Evolutionary conservation across 768 basidiomycete genomes (phyloP), one percentile per base, ranked within the genome.

Genomic region (Boletus rufocinnamomeus): DNA sequence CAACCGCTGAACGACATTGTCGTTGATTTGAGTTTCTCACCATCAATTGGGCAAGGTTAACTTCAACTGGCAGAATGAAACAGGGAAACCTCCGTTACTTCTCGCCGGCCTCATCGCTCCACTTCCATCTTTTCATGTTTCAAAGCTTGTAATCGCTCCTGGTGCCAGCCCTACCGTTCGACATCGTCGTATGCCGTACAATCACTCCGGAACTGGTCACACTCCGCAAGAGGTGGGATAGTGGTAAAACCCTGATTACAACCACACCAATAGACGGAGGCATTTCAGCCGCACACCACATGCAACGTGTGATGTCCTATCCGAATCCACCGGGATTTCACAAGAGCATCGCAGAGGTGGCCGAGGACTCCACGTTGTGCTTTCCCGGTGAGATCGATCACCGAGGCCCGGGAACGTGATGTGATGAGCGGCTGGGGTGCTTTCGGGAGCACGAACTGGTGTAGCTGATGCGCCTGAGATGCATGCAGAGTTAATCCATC

Each of bases 181-280:
- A n/a, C 19, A 3, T 30, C 28, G 19, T n/a, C 27, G 7, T 23
- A 30, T 32, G 19, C 19, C 6, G n/a, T 48, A n/a, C 27, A n/a
- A 21, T 30, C 19, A 3, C n/a, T n/a, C 28, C 14, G 21, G 5
- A 28, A 30, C 28, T 14, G 13, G 19, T 6, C 27, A 30, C 8
- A 11, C 30, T 32, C 6, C n/a, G 7, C n/a, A n/a, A 49, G n/a
- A 32, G 7, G n/a, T 19, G 27, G 10, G 27, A 21, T 19, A 19
- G 19, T 47, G 46, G 28, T n/a, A 21, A 14, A 49, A 32, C 34
- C 57, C 60, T 16, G 69, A 54, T 55, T 75, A 77, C 21, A 77
- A 75, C 61, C 77, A 73, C 61, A 80, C 69, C 46, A 70, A 68
- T 6, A 82, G 66, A 27, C 62, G 65, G 14, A 80, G 57, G 47